Percentiles rank a stretch among this genome's conserved stretches.
These are phyloP conservation scores for Elsinoe fawcettii DNA, from an alignment of 2,329 filamentous ascomycete species.

Conservation along the genomic window DNA sequence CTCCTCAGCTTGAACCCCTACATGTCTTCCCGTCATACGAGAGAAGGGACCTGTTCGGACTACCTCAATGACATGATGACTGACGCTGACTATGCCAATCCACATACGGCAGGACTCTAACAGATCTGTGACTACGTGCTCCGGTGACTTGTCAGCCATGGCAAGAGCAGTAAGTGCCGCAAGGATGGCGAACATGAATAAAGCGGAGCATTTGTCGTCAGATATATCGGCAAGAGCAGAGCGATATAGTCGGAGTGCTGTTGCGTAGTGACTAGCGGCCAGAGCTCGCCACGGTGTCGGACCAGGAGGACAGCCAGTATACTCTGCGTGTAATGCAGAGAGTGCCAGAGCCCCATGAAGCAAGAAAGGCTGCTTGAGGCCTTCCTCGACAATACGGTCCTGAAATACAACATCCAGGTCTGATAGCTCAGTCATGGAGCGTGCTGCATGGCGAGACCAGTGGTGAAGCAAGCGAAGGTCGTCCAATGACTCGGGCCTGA, in stretches of 20 bases:
- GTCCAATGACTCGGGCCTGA: not conserved
- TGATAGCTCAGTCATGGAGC: not conserved
- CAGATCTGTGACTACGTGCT: not conserved
- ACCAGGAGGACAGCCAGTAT: not conserved
- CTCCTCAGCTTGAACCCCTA: not conserved
- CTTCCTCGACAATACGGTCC: not conserved
- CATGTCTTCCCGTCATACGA: not conserved
- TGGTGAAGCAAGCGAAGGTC: conserved; percentile 1
- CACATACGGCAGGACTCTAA: not conserved
- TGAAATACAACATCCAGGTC: not conserved
- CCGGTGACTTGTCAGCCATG: not conserved
- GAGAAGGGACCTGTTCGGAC: not conserved
- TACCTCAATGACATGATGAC: not conserved
- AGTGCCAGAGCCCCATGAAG: not conserved
- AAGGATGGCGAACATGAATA: conserved; percentile 6
- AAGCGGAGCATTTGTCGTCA: not conserved
- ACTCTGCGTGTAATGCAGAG: not conserved
- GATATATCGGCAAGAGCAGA: not conserved
- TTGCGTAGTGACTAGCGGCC: not conserved
- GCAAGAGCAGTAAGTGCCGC: not conserved
- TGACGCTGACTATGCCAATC: conserved; percentile 2
- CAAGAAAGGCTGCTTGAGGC: conserved; percentile 1
- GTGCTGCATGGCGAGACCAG: not conserved
- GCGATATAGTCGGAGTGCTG: not conserved
- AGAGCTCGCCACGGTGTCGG: not conserved